Conservation (phyloP, 441 rosid species). For the Corymbia calophylla region DNA sequence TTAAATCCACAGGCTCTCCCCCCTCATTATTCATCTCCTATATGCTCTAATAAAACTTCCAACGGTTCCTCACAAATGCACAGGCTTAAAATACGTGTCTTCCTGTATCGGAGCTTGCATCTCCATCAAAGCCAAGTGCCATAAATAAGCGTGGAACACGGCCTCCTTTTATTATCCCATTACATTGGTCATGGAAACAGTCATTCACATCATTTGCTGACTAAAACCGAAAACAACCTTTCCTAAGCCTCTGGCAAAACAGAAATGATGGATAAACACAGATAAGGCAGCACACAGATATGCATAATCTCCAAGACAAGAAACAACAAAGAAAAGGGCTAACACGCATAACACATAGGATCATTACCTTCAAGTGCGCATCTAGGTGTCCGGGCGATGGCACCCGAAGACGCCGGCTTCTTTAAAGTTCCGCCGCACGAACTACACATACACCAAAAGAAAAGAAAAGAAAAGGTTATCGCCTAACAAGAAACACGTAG, state of each 20-base stretch:
- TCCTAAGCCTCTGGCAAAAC: background rate
- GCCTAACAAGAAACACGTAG: background rate
- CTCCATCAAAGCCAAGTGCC: background rate
- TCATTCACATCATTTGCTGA: background rate
- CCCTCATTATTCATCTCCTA: background rate
- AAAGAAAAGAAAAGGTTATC: background rate
- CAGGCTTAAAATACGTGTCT: rapidly evolving
- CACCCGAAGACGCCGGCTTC: slow-evolving; percentile 6
- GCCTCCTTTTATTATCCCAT: background rate
- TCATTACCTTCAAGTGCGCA: slow-evolving; percentile 47
- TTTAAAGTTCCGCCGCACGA: slow-evolving; percentile 3
- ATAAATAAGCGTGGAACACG: background rate
- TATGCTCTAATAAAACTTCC: background rate
- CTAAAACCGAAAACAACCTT: background rate
- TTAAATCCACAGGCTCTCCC: background rate
- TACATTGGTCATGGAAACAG: background rate
- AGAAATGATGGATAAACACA: background rate
- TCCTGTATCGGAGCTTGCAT: background rate
- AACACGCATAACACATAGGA: background rate
- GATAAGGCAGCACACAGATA: background rate
- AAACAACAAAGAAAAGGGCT: background rate
- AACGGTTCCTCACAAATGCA: background rate
- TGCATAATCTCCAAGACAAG: background rate
- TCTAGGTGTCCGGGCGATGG: slow-evolving; percentile 1
- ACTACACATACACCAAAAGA: background rate